A percentile compares a stretch with the other conserved stretches of the same genome.
phyloP scores from a whole-genome alignment of 371 early-diverging fungal genomes.

The Mortierella sp. region DNA sequence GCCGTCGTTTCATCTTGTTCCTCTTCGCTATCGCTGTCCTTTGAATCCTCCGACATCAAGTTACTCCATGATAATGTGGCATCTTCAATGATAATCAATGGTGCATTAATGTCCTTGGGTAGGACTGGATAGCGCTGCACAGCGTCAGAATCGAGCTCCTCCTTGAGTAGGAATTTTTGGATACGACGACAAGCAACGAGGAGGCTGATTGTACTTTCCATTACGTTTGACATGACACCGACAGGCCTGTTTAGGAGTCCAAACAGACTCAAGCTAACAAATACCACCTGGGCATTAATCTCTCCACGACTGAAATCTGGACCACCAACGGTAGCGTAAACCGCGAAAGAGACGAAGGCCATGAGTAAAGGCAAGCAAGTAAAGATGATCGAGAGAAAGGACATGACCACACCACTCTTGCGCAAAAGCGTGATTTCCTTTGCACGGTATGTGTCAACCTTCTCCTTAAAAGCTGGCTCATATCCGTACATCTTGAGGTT shows the following conservation, averaged over 20 bases:
- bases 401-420: constrained; percentile 13
- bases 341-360: constrained; percentile 32
- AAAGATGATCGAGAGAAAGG: constrained; percentile 47
- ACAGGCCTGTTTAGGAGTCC: constrained; percentile 24
- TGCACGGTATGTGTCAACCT: constrained; percentile 15
- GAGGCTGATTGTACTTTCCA: constrained; percentile 14
- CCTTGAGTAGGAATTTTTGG: constrained; percentile 41
- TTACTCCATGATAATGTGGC: constrained; percentile 38
- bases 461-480: constrained; percentile 60
- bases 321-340: constrained; percentile 35
- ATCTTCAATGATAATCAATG: constrained; percentile 19
- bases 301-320: constrained; percentile 42
- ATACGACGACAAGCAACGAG: constrained; percentile 41
- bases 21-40: neutral
- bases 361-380: constrained; percentile 43
- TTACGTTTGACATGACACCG: constrained; percentile 11
- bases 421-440: constrained; percentile 45
- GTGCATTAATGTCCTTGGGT: constrained; percentile 19
- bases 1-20: constrained; percentile 14
- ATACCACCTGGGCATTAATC: constrained; percentile 38
- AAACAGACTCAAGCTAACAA: constrained; percentile 45
- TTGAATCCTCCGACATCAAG: neutral
- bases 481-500: constrained; percentile 67
- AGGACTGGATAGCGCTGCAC: constrained; percentile 35
- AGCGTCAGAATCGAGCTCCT: constrained; percentile 54